A percentile compares a stretch with the other conserved stretches of the same genome.
These are phyloP conservation scores for Arthrobotrys megalospora DNA, from an alignment of 2,329 filamentous ascomycete species.

Conservation along the genomic window DNA sequence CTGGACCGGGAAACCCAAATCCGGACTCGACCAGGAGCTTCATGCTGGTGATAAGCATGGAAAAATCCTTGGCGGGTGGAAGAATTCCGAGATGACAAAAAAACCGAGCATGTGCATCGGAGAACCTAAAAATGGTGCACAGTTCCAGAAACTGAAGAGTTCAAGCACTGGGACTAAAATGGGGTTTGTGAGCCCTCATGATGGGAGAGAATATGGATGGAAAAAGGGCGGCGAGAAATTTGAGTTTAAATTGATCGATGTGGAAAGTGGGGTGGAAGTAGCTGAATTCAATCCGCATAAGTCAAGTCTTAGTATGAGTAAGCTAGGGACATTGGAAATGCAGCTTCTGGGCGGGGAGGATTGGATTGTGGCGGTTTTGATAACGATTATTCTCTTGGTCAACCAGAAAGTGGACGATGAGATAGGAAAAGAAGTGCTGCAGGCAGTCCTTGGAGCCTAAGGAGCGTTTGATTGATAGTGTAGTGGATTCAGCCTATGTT, in stretches of 20 bases:
- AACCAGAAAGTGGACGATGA: constrained; percentile 20
- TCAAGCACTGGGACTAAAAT: constrained; percentile 6
- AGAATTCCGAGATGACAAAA: constrained; percentile 7
- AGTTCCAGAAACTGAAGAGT: constrained; percentile 30
- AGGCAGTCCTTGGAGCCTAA: constrained; percentile 29
- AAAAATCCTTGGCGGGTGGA: constrained; percentile 24
- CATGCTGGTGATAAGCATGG: constrained; percentile 35
- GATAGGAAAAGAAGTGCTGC: constrained; percentile 32
- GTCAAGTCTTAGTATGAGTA: constrained; percentile 14
- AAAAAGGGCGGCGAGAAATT: constrained; percentile 11
- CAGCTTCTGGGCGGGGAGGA: constrained; percentile 23
- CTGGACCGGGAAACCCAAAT: constrained; percentile 28
- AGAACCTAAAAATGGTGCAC: constrained; percentile 14
- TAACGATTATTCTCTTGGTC: constrained; percentile 17
- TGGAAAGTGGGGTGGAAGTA: constrained; percentile 15
- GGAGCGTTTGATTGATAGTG: neutral
- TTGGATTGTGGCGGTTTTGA: constrained; percentile 21
- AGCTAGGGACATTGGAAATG: constrained; percentile 35
- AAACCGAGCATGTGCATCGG: constrained; percentile 39
- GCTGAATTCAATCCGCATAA: constrained; percentile 22
- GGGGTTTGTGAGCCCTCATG: constrained; percentile 22
- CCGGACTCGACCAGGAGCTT: constrained; percentile 39
- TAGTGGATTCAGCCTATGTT: neutral
- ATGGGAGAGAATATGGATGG: constrained; percentile 33
- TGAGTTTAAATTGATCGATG: constrained; percentile 11